Percentiles rank a stretch among this genome's conserved stretches.
Conservation (phyloP, 768 basidiomycete species). For the Tylopilus rubrobrunneus region DNA sequence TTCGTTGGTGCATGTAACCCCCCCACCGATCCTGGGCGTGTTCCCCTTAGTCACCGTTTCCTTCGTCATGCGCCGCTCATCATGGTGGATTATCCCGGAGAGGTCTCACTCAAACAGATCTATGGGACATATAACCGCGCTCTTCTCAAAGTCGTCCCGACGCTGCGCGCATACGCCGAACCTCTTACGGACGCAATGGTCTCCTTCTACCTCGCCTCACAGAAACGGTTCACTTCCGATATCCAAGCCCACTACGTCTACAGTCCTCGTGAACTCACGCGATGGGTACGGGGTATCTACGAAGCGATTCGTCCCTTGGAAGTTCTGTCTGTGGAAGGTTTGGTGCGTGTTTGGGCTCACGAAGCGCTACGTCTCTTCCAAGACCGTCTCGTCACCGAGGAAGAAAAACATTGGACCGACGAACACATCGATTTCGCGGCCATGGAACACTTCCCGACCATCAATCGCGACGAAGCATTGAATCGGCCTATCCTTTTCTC, state of each 20-base stretch:
- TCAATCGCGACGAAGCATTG: constrained; percentile 83
- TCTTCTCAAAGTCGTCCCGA: constrained; percentile 91
- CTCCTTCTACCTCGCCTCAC: constrained; percentile 88
- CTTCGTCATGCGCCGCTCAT: constrained; percentile 94
- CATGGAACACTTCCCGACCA: constrained; percentile 88
- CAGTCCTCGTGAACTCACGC: constrained; percentile 96
- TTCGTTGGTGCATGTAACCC: constrained; percentile 99
- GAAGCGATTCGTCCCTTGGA: constrained; percentile 95
- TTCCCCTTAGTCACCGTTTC: constrained; percentile 97
- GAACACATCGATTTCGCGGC: constrained; percentile 83
- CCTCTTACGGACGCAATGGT: constrained; percentile 99
- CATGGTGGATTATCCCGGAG: constrained; percentile 99
- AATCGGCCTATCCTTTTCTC: constrained; percentile 91
- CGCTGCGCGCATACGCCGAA: constrained; percentile 86
- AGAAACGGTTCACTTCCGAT: constrained; percentile 92
- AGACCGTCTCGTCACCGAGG: constrained; percentile 91
- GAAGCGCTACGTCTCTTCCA: constrained; percentile 97
- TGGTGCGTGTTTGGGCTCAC: constrained; percentile 97
- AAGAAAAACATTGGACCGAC: constrained; percentile 94
- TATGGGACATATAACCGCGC: constrained; percentile 98
- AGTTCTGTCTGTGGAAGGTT: constrained; percentile 88
- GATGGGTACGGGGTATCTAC: constrained; percentile 96
- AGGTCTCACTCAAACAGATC: constrained; percentile 94
- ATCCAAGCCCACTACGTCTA: constrained; percentile 99
- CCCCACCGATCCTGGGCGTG: constrained; percentile 97